Conservation (phyloP, 164 flowering plant genomes). For the Nymphaea thermarum region DNA sequence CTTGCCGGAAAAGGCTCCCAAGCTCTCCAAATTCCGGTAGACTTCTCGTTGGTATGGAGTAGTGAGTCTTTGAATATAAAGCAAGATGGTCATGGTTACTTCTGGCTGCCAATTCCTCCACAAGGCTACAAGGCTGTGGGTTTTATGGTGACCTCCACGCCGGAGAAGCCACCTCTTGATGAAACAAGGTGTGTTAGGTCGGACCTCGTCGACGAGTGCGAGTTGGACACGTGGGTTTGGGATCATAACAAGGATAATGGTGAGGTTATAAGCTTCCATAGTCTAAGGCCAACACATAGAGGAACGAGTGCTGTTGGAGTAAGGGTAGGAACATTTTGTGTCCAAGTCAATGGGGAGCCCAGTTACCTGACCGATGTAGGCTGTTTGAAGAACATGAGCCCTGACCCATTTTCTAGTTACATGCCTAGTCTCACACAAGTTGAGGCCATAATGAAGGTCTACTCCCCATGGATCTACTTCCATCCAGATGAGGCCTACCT, state of each 20-base stretch:
- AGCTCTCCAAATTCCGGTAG: slow-evolving; percentile 33
- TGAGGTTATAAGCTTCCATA: slow-evolving; percentile 23
- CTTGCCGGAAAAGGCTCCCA: slow-evolving; percentile 31
- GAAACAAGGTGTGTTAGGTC: slow-evolving; percentile 52
- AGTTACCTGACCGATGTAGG: slow-evolving; percentile 12
- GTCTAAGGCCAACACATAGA: slow-evolving; percentile 30
- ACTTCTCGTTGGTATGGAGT: slow-evolving; percentile 40
- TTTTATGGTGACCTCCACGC: slow-evolving; percentile 36
- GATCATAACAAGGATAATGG: slow-evolving; percentile 5
- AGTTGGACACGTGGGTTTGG: slow-evolving; percentile 45
- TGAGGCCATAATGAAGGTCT: slow-evolving; percentile 32
- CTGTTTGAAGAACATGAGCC: slow-evolving; percentile 41
- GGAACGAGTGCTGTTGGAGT: slow-evolving; percentile 47
- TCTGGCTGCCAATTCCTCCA: slow-evolving; percentile 65
- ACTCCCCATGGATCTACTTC: slow-evolving; percentile 55
- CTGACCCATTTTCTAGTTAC: slow-evolving; percentile 10
- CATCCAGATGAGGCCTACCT: slow-evolving; percentile 70
- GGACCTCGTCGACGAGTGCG: slow-evolving; percentile 43
- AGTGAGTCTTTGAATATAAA: slow-evolving; percentile 28
- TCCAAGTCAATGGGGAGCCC: slow-evolving; percentile 11
- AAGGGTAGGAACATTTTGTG: slow-evolving; percentile 39
- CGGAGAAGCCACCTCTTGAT: slow-evolving; percentile 59
- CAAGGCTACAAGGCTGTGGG: slow-evolving; percentile 63
- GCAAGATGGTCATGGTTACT: slow-evolving; percentile 38
- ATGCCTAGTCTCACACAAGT: slow-evolving; percentile 61